Evolutionary conservation across 2,329 filamentous ascomycete genomes (phyloP).

Genomic region (Hypoxylon rubiginosum): DNA sequence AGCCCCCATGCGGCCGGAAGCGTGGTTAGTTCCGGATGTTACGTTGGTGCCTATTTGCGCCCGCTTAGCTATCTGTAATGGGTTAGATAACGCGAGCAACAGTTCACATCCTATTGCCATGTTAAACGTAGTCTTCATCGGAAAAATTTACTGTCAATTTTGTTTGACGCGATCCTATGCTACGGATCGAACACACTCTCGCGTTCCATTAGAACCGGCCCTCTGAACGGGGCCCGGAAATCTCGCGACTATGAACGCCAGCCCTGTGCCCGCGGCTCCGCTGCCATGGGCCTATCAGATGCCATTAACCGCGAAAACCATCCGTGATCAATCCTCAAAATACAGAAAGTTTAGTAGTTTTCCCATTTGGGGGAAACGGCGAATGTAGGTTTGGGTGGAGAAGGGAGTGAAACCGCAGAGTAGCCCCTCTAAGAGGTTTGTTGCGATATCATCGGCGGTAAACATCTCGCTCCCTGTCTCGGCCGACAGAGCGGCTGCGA

Average conservation of each 20-base stretch:
- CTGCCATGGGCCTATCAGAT: constrained; percentile 10
- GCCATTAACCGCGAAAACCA: constrained; percentile 16
- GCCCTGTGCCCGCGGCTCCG: constrained; percentile 12
- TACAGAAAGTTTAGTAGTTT: not conserved
- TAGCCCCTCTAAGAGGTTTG: constrained; percentile 7
- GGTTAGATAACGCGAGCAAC: not conserved
- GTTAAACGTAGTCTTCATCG: not conserved
- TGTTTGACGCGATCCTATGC: constrained; percentile 2
- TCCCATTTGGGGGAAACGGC: not conserved
- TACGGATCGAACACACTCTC: constrained; percentile 2
- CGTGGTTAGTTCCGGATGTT: not conserved
- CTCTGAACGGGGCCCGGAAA: not conserved
- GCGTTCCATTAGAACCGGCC: not conserved
- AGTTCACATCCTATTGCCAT: not conserved
- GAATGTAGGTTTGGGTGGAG: not conserved
- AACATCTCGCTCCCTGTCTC: constrained; percentile 61
- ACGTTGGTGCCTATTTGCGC: constrained; percentile 1
- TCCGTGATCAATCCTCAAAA: constrained; percentile 2
- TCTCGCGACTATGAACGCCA: constrained; percentile 10
- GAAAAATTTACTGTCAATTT: constrained; percentile 18
- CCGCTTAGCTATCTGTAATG: not conserved
- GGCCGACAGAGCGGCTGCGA: constrained; percentile 60
- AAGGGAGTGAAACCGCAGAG: constrained; percentile 3
- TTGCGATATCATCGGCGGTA: constrained; percentile 63
- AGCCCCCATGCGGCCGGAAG: not conserved